Base-by-base conservation (phyloP, 2,329 filamentous ascomycete genomes). In the Trichoderma koningiopsis region DNA sequence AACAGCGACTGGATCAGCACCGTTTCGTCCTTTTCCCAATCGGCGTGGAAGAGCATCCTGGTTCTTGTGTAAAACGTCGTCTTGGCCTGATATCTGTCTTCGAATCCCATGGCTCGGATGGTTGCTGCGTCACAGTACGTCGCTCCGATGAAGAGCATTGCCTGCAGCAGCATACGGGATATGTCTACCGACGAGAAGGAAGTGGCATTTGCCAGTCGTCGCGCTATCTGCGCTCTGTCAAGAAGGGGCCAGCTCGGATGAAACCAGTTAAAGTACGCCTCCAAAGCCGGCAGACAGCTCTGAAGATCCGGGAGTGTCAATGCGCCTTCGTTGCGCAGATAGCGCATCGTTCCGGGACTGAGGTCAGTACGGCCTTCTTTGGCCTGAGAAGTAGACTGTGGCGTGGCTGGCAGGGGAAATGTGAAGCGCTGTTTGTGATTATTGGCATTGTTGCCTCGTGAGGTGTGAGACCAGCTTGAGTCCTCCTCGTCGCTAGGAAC, bases 181-280 rank as follows among this genome's bases (percentile, higher is more conserved):
- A 87, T 77, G 1, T 76, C 80, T 11, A 80, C 79, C 22, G 40
- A 37, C 13, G 64, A 67, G 29, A 67, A 67, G 22, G 64, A 67
- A 33, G 64, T 27, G 8, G 75, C 75, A 24, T 55, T 59, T 33
- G 40, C 29, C 49, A 85, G 81, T 2, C 77, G 76, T 2, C 76
- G 74, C 66, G 81, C 78, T 10, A 86, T 76, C 0, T 82, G 80
- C 0, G 77, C 76, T 4, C 84, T 81, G 71, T 87, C 84, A 0
- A 88, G 72, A 14, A 88, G 80, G 0, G 86, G 85, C 59, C 87
- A 88, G 66, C 84, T 84, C 0, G 86, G 85, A 71, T 88, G 86
- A 64, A 87, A 87, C 82, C 85, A 86, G 27, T 79, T 77, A 67
- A 88, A 88, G 75, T 87, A 88, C 0, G 85, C 85, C 22, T 81